Base-by-base conservation (phyloP, 768 basidiomycete genomes). In the Favolaschia claudopus region DNA sequence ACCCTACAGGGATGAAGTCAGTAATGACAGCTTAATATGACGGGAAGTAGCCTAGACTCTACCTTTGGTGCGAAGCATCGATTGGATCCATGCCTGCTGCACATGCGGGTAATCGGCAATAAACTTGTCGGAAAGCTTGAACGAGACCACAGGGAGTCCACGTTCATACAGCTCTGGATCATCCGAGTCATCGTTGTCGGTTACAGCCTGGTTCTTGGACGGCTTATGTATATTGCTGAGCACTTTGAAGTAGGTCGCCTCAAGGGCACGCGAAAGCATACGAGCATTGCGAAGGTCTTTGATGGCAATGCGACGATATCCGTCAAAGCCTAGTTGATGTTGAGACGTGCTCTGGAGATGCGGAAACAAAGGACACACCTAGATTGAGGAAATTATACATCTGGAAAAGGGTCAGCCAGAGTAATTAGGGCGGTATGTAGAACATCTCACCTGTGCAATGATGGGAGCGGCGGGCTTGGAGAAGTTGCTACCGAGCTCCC, bases 131-230 rank as follows among this genome's bases (percentile, higher is more conserved):
- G 80, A 81, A 45, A 88, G 68, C 19, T 75, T 70, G 80, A 88
- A 89, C 0, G 85, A 78, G 36, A 88, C 86, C 24, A 89, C 87
- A 7, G 87, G 87, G 2, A 89, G 75, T 10, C 84, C 85, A 8
- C 78, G 74, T 33, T 76, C 60, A 68, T 86, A 89, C 40, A 67
- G 65, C 52, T 80, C 78, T 5, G 85, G 82, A 42, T 79, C 72
- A 56, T 84, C 76, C 27, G 66, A 62, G 34, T 71, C 74, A 10
- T 73, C 73, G 27, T 72, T 62, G 9, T 63, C 56, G 29, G 63
- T 62, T 32, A 38, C 71, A 36, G 7, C 62, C 27, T 15, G 65
- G 29, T 57, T 58, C 8, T 31, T 27, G 46, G 74, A 71, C 20
- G 79, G 79, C 20, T 63, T 67, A 69, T 88, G 87, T 46, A 85